A percentile compares a stretch with the other conserved stretches of the same genome.
Conservation (phyloP, 2,329 filamentous ascomycete species). For the Fusarium nanum region DNA sequence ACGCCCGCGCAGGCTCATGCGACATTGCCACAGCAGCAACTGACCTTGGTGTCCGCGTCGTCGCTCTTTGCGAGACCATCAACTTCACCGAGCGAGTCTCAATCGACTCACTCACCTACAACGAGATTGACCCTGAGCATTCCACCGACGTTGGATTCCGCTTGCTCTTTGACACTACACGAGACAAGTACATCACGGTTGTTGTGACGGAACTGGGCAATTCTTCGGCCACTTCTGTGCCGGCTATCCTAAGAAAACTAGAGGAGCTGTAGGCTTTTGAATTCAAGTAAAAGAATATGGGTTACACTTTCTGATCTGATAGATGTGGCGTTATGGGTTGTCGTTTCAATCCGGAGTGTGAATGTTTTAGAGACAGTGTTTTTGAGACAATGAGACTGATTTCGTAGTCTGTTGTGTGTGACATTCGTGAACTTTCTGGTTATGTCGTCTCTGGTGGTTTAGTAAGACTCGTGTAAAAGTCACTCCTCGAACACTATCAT, state of each 20-base stretch:
- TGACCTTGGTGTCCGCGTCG: slow-evolving; percentile 80
- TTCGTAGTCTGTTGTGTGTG: slow-evolving; percentile 6
- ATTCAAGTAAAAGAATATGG: slow-evolving; percentile 29
- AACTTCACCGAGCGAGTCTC: slow-evolving; percentile 91
- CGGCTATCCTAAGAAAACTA: slow-evolving; percentile 68
- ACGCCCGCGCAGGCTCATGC: slow-evolving; percentile 87
- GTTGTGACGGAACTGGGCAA: slow-evolving; percentile 93
- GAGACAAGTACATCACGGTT: slow-evolving; percentile 85
- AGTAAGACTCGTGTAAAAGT: not conserved
- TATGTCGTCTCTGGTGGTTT: not conserved
- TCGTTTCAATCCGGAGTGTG: slow-evolving; percentile 14
- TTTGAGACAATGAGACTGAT: slow-evolving; percentile 19
- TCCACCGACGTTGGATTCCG: slow-evolving; percentile 66
- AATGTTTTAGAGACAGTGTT: slow-evolving; percentile 17
- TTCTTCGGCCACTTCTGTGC: slow-evolving; percentile 86
- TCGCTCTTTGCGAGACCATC: slow-evolving; percentile 92
- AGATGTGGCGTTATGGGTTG: slow-evolving; percentile 28
- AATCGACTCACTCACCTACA: slow-evolving; percentile 91
- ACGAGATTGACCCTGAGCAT: slow-evolving; percentile 86
- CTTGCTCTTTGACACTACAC: slow-evolving; percentile 92
- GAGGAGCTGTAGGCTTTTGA: slow-evolving; percentile 62
- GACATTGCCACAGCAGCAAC: slow-evolving; percentile 86
- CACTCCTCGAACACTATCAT: not conserved
- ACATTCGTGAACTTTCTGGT: not conserved
- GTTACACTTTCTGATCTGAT: slow-evolving; percentile 16